These are phyloP conservation scores for Cenchrus americanus DNA, from an alignment of 176 grass and related monocot species.

Conservation along the genomic window DNA sequence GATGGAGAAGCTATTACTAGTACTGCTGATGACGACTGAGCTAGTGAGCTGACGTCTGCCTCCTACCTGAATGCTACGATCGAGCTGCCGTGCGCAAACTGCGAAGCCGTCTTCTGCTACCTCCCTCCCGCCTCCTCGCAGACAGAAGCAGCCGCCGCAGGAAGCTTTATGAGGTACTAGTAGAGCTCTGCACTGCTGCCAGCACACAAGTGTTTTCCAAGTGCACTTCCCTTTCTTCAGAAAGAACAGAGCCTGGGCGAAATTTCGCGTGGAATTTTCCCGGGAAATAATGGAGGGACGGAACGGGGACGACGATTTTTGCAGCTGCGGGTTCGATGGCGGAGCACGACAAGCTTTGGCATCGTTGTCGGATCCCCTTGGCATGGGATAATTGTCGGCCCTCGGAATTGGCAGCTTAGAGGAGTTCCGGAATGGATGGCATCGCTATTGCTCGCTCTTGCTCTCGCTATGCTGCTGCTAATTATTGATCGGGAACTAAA, in stretches of 20 bases:
- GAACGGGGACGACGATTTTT: conserved; percentile 8
- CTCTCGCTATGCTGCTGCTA: no score
- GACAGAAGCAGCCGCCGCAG: background rate
- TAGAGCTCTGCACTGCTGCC: no score
- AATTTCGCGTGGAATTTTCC: conserved; percentile 41
- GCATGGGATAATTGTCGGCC: conserved; percentile 47
- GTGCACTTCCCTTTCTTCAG: background rate
- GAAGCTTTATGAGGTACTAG: background rate
- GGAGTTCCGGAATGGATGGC: conserved; percentile 1
- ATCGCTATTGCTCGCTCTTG: background rate
- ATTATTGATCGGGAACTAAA: no score
- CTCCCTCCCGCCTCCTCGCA: background rate
- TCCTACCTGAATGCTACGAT: background rate
- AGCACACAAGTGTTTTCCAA: background rate
- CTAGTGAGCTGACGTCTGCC: conserved; percentile 26
- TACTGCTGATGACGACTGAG: background rate
- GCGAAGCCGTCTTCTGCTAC: background rate
- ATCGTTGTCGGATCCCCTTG: conserved; percentile 53
- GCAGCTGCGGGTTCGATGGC: conserved; percentile 27
- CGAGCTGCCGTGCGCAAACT: background rate
- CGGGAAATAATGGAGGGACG: background rate
- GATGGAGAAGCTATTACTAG: conserved; percentile 3
- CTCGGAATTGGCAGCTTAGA: conserved; percentile 44
- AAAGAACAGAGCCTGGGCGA: conserved; percentile 41
- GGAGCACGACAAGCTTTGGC: conserved; percentile 4